These are phyloP conservation scores for Aspergillus awamori DNA, from an alignment of 2,329 filamentous ascomycete species.

Conservation along the genomic window DNA sequence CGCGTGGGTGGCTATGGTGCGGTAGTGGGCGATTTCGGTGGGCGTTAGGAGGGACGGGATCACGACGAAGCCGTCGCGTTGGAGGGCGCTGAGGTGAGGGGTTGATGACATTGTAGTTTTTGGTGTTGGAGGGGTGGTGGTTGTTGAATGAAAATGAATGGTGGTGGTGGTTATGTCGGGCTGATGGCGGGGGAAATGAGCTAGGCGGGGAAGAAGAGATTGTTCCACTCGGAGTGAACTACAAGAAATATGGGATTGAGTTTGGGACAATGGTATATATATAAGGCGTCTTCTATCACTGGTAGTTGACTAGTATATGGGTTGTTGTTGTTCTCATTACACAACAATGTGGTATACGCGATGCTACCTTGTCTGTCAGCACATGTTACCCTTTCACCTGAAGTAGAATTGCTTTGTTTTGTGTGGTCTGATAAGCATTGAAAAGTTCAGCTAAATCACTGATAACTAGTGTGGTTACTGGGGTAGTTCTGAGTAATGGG, in stretches of 20 bases:
- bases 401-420: not conserved
- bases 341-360: conserved; percentile 15
- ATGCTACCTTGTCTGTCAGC: conserved; percentile 15
- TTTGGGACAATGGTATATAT: not conserved
- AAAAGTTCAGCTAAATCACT: not conserved
- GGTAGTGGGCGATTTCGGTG: conserved; percentile 61
- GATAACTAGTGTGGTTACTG: too few species aligned
- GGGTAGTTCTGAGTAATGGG: not conserved
- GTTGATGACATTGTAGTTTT: conserved; percentile 26
- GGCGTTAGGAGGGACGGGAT: conserved; percentile 66
- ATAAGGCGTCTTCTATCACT: not conserved
- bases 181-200: not conserved
- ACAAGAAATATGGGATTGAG: too few species aligned
- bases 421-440: not conserved
- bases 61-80: conserved; percentile 74
- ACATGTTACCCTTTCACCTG: conserved; percentile 5
- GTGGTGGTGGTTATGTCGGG: not conserved
- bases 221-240: not conserved
- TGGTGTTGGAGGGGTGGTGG: not conserved
- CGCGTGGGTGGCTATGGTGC: conserved; percentile 60
- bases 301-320: not conserved
- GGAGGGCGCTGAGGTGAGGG: conserved; percentile 58
- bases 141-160: not conserved
- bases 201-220: not conserved
- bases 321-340: conserved; percentile 6